phyloP scores from a whole-genome alignment of 495 filamentous ascomycete genomes.

The Aspergillus panamensis region DNA sequence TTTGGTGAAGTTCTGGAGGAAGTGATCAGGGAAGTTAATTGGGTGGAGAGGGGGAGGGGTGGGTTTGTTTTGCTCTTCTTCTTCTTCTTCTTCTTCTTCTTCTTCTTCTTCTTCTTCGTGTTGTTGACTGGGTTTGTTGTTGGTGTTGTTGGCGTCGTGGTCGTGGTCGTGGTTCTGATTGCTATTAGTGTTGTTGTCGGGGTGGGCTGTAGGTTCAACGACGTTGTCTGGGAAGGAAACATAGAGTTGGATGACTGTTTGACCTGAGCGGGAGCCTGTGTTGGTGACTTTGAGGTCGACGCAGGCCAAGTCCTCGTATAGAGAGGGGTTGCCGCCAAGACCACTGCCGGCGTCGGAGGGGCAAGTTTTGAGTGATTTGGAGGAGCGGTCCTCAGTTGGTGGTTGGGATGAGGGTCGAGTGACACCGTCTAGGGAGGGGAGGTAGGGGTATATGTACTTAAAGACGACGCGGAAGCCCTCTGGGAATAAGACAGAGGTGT shows the following conservation, averaged over 20 bases:
- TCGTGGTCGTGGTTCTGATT: no score
- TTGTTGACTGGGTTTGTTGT: conserved; percentile 29
- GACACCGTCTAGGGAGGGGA: conserved; percentile 48
- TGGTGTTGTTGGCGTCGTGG: no score
- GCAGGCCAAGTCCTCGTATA: conserved; percentile 65
- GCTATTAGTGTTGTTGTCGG: no score
- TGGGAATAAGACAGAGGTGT: conserved; percentile 61
- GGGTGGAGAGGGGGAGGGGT: no score
- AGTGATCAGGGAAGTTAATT: conserved; percentile 69
- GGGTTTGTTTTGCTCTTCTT: no score
- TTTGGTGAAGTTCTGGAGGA: conserved; percentile 82
- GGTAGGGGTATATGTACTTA: conserved; percentile 89
- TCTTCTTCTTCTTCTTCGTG: conserved; percentile 18
- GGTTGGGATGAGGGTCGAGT: conserved; percentile 31
- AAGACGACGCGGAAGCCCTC: conserved; percentile 59
- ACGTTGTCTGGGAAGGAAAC: conserved; percentile 65
- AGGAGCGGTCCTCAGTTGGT: conserved; percentile 4
- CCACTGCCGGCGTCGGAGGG: conserved; percentile 72
- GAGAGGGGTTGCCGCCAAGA: conserved; percentile 79
- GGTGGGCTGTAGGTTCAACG: background rate
- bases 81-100: no score
- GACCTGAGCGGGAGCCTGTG: conserved; percentile 59
- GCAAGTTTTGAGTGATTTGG: background rate
- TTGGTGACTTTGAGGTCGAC: conserved; percentile 68
- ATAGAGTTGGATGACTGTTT: conserved; percentile 82